These are phyloP conservation scores for Suillus occidentalis DNA, from an alignment of 768 basidiomycete genomes.

Conservation along the genomic window DNA sequence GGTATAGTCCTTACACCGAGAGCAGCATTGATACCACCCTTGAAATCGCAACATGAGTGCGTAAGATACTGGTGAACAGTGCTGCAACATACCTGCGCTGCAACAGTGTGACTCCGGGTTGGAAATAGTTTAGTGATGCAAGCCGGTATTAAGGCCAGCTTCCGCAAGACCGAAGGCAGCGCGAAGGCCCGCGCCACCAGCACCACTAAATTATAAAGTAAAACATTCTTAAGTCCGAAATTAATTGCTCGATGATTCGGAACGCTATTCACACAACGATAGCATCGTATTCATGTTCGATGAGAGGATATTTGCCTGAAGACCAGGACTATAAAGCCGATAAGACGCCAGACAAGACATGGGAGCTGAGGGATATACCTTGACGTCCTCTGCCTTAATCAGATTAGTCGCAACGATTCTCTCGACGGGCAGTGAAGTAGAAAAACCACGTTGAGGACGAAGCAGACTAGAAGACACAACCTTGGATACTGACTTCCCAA, in stretches of 20 bases:
- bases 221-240: slow-evolving; percentile 12
- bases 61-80: background rate
- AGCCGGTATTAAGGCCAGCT: slow-evolving; percentile 97
- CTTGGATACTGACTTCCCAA: slow-evolving; percentile 58
- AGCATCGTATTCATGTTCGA: slow-evolving; percentile 99
- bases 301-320: slow-evolving; percentile 90
- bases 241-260: background rate
- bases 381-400: slow-evolving; percentile 78
- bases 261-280: slow-evolving; percentile 85
- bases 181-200: slow-evolving; percentile 96
- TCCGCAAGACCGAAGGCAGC: slow-evolving; percentile 98
- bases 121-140: slow-evolving; percentile 99
- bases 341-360: slow-evolving; percentile 6
- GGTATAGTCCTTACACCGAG: slow-evolving; percentile 65
- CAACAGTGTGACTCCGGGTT: slow-evolving; percentile 97
- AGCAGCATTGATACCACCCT: slow-evolving; percentile 99
- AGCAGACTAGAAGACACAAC: slow-evolving; percentile 35
- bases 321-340: slow-evolving; percentile 59
- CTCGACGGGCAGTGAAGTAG: slow-evolving; percentile 56
- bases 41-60: background rate
- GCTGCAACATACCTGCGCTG: slow-evolving; percentile 72
- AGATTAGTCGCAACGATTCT: slow-evolving; percentile 71
- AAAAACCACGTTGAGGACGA: slow-evolving; percentile 59
- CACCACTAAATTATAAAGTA: slow-evolving; percentile 65
- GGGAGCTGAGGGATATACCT: slow-evolving; percentile 43